Percentiles rank a stretch among this genome's conserved stretches.
Evolutionary conservation across 2,329 filamentous ascomycete genomes (phyloP).

Genomic region (Taxawa tesnikishii): DNA sequence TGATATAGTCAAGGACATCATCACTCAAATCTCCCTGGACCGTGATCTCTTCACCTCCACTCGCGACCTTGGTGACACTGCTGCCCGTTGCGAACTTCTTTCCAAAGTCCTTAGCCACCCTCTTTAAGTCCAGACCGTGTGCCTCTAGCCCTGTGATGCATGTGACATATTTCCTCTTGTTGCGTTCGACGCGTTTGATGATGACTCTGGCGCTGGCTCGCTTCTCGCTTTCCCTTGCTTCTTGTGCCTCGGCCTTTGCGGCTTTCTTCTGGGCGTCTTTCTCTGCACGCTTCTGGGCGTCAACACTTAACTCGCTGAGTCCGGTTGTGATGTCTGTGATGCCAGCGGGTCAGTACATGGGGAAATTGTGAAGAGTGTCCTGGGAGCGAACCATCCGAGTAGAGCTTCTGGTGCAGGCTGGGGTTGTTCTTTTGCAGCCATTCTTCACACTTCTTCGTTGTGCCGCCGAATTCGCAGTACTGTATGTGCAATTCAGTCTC

Average conservation of each 20-base stretch:
- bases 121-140: conserved; percentile 88
- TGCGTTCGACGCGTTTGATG: conserved; percentile 95
- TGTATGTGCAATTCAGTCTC: conserved; percentile 24
- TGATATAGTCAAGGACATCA: conserved; percentile 82
- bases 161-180: conserved; percentile 95
- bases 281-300: conserved; percentile 85
- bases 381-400: conserved; percentile 61
- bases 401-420: conserved; percentile 64
- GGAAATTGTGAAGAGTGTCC: conserved; percentile 1
- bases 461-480: conserved; percentile 99
- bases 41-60: conserved; percentile 82
- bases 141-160: conserved; percentile 82
- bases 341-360: too few relatives aligned
- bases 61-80: conserved; percentile 74
- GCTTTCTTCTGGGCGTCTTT: conserved; percentile 97
- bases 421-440: conserved; percentile 74
- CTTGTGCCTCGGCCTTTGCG: conserved; percentile 78
- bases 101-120: conserved; percentile 80
- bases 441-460: conserved; percentile 91
- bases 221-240: conserved; percentile 70
- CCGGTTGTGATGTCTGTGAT: conserved; percentile 79
- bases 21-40: conserved; percentile 95
- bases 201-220: conserved; percentile 71
- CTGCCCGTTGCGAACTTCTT: conserved; percentile 97
- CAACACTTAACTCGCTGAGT: conserved; percentile 73